Evolutionary conservation across 2,329 filamentous ascomycete species (phyloP), one percentile per base, ranked within the genome.

Genomic region (Fusarium concolor): DNA sequence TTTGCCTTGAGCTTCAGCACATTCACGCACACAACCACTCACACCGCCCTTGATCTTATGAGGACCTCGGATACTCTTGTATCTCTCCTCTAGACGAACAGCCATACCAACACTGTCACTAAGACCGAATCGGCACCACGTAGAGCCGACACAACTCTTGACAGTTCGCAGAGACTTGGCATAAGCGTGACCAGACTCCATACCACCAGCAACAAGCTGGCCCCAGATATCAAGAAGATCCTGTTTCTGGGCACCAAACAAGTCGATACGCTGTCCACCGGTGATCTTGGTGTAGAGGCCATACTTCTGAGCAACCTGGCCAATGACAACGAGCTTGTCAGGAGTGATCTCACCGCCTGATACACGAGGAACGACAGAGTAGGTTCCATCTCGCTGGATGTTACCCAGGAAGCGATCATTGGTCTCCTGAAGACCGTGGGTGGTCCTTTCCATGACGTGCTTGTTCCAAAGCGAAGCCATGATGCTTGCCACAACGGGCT

Each of bases 41-140:
- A 97, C 93, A 56, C 92, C 94, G 2, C 92, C 93, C 79, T 97
- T 97, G 77, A 96, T 87, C 83, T 97, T 97, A 78, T 97, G 94
- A 10, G 94, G 94, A 17, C 86, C 86, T n/a, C 94, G 88, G 60
- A 97, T 91, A 74, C 92, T 93, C 85, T 97, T 97, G 80, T 97
- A 97, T 44, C 94, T 88, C 81, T 97, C 92, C 79, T 97, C 94
- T 1, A 97, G 80, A 5, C 93, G 86, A 17, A 97, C 90, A 0
- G 94, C 94, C 90, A 97, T 92, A 12, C 94, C 94, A 1, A 97
- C 94, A 77, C 91, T 94, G 80, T 97, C 94, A 28, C 93, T 92
- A 56, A 97, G 90, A 53, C 94, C 94, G 73, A 90, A 97, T 2
- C 94, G 86, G 75, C 94, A 97, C 94, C 94, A 97, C 2, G 93